Percentiles rank a stretch among this genome's conserved stretches.
phyloP scores from a whole-genome alignment of 352 stramenopile genomes.

The Pythium diclinum region DNA sequence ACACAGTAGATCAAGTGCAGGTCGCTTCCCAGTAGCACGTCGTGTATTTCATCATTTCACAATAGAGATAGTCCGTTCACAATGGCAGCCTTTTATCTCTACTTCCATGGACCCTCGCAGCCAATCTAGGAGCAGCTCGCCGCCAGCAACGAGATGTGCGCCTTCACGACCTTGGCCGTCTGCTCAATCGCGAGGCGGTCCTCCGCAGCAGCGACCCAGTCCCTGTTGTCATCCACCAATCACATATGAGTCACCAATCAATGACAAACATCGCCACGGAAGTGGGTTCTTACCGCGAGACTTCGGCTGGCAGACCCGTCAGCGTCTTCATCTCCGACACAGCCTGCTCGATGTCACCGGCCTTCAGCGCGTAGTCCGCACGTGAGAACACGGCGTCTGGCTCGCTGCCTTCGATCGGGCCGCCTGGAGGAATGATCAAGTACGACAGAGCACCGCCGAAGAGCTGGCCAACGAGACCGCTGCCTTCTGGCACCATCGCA shows the following conservation, averaged over 20 bases:
- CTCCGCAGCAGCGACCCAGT: conserved; percentile 76
- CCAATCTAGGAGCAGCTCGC: conserved; percentile 70
- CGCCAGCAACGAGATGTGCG: conserved; percentile 71
- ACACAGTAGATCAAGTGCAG: neutral
- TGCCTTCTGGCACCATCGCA: conserved; percentile 64
- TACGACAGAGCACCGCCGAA: conserved; percentile 68
- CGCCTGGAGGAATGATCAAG: conserved; percentile 74
- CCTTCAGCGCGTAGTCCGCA: conserved; percentile 80
- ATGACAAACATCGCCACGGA: neutral
- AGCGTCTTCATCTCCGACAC: conserved; percentile 69
- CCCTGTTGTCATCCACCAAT: conserved; percentile 20
- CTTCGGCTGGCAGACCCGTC: conserved; percentile 56
- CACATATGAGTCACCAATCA: neutral
- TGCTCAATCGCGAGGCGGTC: conserved; percentile 76
- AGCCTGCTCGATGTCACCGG: conserved; percentile 70
- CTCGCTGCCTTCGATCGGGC: conserved; percentile 67
- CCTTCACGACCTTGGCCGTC: conserved; percentile 81
- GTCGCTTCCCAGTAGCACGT: conserved; percentile 2
- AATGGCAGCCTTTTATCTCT: neutral
- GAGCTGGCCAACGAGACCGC: conserved; percentile 66
- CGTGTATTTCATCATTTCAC: neutral
- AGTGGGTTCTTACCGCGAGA: conserved; percentile 42
- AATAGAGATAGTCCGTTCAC: conserved; percentile 8
- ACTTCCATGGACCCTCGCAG: conserved; percentile 4
- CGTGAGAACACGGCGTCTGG: conserved; percentile 76